These are phyloP conservation scores for Phaffomyces antillensis DNA, from an alignment of 805 yeast species.

Conservation along the genomic window DNA sequence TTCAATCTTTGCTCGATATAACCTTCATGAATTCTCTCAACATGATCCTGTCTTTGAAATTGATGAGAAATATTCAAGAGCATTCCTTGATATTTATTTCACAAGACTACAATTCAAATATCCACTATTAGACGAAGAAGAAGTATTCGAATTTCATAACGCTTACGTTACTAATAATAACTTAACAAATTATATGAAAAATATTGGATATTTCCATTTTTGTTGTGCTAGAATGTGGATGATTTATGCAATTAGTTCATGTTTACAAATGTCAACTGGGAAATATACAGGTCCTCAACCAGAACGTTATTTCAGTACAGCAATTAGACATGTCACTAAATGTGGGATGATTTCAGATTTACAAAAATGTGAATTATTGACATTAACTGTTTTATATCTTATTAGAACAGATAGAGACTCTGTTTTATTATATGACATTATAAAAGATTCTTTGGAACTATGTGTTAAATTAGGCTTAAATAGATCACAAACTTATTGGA, in stretches of 20 bases:
- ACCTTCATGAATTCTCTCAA: constrained; percentile 37
- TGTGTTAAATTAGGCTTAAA: constrained; percentile 33
- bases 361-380: constrained; percentile 45
- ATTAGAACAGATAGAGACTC: constrained; percentile 59
- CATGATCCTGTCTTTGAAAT: constrained; percentile 46
- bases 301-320: constrained; percentile 49
- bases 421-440: constrained; percentile 43
- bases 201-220: constrained; percentile 41
- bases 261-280: constrained; percentile 48
- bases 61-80: constrained; percentile 42
- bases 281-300: constrained; percentile 50
- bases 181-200: constrained; percentile 27
- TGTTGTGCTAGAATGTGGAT: constrained; percentile 51
- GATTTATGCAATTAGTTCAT: constrained; percentile 44
- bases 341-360: constrained; percentile 32
- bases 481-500: constrained; percentile 29
- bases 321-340: constrained; percentile 47
- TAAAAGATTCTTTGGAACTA: constrained; percentile 44
- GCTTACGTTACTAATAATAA: constrained; percentile 34
- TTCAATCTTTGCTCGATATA: constrained; percentile 39
- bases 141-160: constrained; percentile 42
- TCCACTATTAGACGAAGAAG: constrained; percentile 47
- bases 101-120: constrained; percentile 49
- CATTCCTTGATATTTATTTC: constrained; percentile 48
- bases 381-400: constrained; percentile 46